Evolutionary conservation across 805 yeast genomes (phyloP), one percentile per base, ranked within the genome.

Genomic region (Suhomyces sp.): DNA sequence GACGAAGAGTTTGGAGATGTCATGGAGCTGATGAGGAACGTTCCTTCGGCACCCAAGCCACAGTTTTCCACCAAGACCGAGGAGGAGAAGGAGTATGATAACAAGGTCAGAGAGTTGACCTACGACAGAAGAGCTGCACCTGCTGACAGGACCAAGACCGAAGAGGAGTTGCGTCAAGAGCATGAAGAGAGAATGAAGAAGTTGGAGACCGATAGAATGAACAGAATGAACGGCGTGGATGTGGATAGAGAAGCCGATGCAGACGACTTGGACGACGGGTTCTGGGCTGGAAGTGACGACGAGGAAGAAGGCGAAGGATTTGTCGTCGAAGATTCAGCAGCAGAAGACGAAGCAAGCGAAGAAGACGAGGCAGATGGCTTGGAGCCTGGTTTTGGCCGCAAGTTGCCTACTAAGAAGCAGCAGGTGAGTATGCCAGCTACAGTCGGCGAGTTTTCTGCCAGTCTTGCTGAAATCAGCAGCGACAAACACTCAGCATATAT

Each of bases 71-170:
- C 63, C 17, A 71, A 74, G 50, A 76, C 74, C 3, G 63, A 75
- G 0, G 78, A 78, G 48, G 78, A 77, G 31, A 67, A 74, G 9
- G 83, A 79, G 24, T 88, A 88, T 66, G 91, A 87, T 61, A 76
- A 74, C 62, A 81, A 83, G 59, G 88, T 88, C 17, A 79, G 83
- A 57, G 87, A 84, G 62, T 77, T 87, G 54, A 80, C 83, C 2
- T 73, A 85, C 62, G 94, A 88, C 55, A 83, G 84, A 68, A 79
- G 92, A 64, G 86, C 94, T 9, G 91, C 80, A 1, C 94, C 94
- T 31, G 84, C 92, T 22, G 93, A 87, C 51, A 79, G 92, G 70
- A 87, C 93, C 2, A 87, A 87, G 65, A 87, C 94, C 1, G 85
- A 80, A 2, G 91, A 88, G 67, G 94, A 88, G 66, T 50, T 87